Evolutionary conservation across 192 early-diverging fungal species (phyloP).

Genomic region (Podila epicladia): DNA sequence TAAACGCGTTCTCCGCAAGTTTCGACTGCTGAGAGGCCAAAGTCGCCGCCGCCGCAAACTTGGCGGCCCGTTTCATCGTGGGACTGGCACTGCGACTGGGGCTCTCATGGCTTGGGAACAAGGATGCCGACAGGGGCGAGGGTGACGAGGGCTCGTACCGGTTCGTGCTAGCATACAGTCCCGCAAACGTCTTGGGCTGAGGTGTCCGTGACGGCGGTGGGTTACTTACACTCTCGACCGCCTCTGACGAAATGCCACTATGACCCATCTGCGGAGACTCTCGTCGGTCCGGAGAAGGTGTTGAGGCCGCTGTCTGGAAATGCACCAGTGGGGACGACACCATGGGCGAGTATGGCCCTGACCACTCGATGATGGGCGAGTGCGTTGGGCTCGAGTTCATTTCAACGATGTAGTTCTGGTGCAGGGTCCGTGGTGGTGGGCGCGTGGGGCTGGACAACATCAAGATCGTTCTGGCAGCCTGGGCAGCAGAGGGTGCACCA

Average conservation of each 20-base stretch:
- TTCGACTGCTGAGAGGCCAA: not conserved
- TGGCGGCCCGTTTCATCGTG: not conserved
- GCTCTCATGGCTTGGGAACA: not conserved
- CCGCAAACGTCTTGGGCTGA: not conserved
- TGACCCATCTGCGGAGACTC: not conserved
- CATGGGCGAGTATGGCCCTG: constrained; percentile 26
- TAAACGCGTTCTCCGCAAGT: not conserved
- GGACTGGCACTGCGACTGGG: not conserved
- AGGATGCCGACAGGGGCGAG: constrained; percentile 6
- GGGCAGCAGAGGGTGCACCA: constrained; percentile 6
- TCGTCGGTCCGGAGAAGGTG: constrained; percentile 9
- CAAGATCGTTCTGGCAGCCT: constrained; percentile 27
- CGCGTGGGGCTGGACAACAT: constrained; percentile 26
- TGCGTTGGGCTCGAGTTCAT: not conserved
- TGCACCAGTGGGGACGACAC: constrained; percentile 27
- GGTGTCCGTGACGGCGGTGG: not conserved
- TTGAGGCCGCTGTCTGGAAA: constrained; percentile 10
- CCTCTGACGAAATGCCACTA: not conserved
- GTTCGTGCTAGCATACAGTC: not conserved
- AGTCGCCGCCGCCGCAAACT: constrained; percentile 1
- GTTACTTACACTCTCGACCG: not conserved
- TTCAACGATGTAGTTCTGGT: not conserved
- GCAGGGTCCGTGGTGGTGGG: constrained; percentile 8
- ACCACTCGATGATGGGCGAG: not conserved
- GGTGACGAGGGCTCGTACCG: constrained; percentile 1